Evolutionary conservation across 2,329 filamentous ascomycete genomes (phyloP), one percentile per base, ranked within the genome.

Genomic region (Venturiaceae sp.): DNA sequence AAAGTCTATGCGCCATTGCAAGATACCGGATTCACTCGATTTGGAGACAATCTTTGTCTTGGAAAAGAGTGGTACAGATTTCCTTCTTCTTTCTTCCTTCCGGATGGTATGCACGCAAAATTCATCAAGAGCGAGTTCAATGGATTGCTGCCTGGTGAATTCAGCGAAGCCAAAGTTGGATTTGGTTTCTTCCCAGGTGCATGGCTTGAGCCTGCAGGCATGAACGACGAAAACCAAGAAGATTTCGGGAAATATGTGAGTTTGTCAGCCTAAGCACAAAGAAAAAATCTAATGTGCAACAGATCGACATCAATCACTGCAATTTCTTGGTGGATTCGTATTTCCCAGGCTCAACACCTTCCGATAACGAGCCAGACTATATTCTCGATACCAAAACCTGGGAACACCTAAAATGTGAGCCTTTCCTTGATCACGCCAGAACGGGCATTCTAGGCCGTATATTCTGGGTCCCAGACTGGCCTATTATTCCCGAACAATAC

Each of bases 41-140:
- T 75, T 1, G 88, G 85, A 16, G 86, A 90, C 62, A 84, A 79
- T 19, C 83, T 99, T 2, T 99, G 94, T 70, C 82, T 96, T 39
- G 91, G 90, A 30, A 99, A 97, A 70, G 94, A 99, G 69, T 99
- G 94, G 94, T 96, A 99, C 71, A 88, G 94, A 36, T 97, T 96
- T 69, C 92, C 94, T 1, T 92, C 88, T 0, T 95, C 92, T 0
- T 97, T 91, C 75, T 91, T 94, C 69, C 78, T 99, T 3, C 92
- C 94, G 0, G 77, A 85, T n/a, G 82, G 83, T 54, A 88, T 94
- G 77, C 86, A 83, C 63, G 87, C 89, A 65, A 96, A 94, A 65
- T 99, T 96, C 67, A 77, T 99, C 65, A 89, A 87, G 63, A 95
- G 90, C 65, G 90, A 94, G 63, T 99, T 99, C 71, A 81, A 82